Evolutionary conservation across 2,329 filamentous ascomycete genomes (phyloP), one percentile per base, ranked within the genome.

Genomic region (Colletotrichum zoysiae): DNA sequence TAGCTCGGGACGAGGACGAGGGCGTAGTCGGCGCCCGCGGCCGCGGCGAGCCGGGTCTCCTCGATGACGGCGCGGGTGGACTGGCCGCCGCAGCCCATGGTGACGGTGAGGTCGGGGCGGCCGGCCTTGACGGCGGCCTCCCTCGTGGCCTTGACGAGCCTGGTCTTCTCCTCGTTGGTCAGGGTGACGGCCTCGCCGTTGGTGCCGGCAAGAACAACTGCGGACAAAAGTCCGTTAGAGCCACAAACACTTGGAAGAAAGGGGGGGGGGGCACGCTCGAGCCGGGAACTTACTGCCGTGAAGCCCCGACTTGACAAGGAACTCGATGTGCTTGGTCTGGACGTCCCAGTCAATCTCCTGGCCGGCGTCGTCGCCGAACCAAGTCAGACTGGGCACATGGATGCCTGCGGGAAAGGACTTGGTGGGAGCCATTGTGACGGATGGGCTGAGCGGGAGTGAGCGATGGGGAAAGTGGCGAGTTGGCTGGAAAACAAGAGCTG

Each of bases 141-240:
- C 59, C 91, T 90, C 2, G 91, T 91, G 40, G 87, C 86, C 70
- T 81, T 81, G 5, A 91, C 90, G 73, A 94, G 86, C 59, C 86
- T 82, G 61, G 86, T 85, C 76, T 92, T 89, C 79, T 94, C 92
- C 18, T 87, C 85, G 69, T 87, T 85, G 55, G 88, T 88, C 5
- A 94, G 84, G 72, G 93, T 91, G 3, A 93, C 91, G 11, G 92
- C 90, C 81, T 94, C 92, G 75, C 92, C 92, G 76, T 93, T 94
- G 74, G 90, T 92, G 62, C 92, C 92, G 77, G 92, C 91, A 53
- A 90, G 89, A 57, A 92, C 90, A 70, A 94, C 81, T 78, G 61
- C 40, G 6, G 11, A 23, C 3, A 40, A 6, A n/a, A 38, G 9
- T 8, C 4, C 18, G 46, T 65, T 20, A 70, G 44, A 23, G 5